phyloP scores from a whole-genome alignment of 306 rosid species.

The Astragalus glycyphyllos region DNA sequence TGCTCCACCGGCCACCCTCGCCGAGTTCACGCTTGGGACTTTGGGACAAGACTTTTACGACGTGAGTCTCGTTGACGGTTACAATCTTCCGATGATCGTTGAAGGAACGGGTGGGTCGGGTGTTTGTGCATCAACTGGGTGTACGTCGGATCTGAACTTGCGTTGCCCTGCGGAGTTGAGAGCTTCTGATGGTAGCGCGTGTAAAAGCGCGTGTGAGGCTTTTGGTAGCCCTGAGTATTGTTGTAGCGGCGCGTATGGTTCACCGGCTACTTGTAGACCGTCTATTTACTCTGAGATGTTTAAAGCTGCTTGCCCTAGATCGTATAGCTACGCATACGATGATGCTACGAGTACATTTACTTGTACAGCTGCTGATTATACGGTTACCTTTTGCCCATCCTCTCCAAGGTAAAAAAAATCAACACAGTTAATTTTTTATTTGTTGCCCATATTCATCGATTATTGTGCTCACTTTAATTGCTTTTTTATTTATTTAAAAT shows the following conservation, averaged over 20 bases:
- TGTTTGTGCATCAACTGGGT: conserved; percentile 76
- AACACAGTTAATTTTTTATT: neutral
- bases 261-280: conserved; percentile 77
- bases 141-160: conserved; percentile 78
- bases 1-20: conserved; percentile 82
- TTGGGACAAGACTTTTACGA: conserved; percentile 93
- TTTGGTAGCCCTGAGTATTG: conserved; percentile 90
- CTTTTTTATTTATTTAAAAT: neutral
- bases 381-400: conserved; percentile 83
- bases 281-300: conserved; percentile 82
- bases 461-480: neutral
- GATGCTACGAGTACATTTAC: conserved; percentile 90
- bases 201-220: conserved; percentile 97
- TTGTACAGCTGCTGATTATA: conserved; percentile 79
- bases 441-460: neutral
- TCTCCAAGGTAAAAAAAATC: conserved; percentile 58
- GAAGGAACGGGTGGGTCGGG: conserved; percentile 91
- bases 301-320: conserved; percentile 78
- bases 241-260: conserved; percentile 70
- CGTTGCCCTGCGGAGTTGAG: conserved; percentile 83
- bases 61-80: conserved; percentile 97
- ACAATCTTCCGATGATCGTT: conserved; percentile 78
- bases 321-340: conserved; percentile 93
- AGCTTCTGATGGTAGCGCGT: conserved; percentile 73
- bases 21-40: conserved; percentile 91